Evolutionary conservation across 2,329 filamentous ascomycete genomes (phyloP), one percentile per base, ranked within the genome.

Genomic region (Xylariaceae sp.): DNA sequence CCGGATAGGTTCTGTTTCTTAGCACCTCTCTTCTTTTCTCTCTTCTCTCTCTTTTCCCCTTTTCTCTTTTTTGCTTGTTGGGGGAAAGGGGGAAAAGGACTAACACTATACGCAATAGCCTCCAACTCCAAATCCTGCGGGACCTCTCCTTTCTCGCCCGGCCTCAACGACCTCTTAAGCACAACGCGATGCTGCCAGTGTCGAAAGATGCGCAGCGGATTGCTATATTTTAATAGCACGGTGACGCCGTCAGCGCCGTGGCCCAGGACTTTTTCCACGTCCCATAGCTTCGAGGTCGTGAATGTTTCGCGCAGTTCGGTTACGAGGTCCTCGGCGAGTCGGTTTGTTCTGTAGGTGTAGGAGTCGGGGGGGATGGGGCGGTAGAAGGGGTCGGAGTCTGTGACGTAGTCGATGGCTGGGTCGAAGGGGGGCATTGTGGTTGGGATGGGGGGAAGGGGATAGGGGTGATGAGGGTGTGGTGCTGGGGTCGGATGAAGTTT

Each of bases 161-260:
- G 8, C 23, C 1, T 17, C 2, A 56, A 39, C 6, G 52, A 6
- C 48, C 56, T 47, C 52, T 63, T 63, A 2, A 63, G 51, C 7
- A 61, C 59, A 5, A 59, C 35, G 37, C 45, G 58, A n/a, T 9
- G 56, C 2, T 30, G 23, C 23, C 23, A 30, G 1, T 37, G 11
- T 8, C n/a, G 18, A 42, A 30, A 37, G 4, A 51, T 6, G 4
- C 34, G 39, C 11, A 57, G 34, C 2, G 51, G 56, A 35, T 58
- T 35, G 3, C 9, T 49, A 18, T 61, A 54, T 8, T 23, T 57
- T 3, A 63, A 9, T 9, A 63, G 17, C 9, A 42, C 15, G 2
- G 61, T 59, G 3, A 56, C n/a, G 8, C 61, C 61, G 30, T 34
- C 59, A 11, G 18, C 13, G 1, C 61, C 61, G 18, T 61, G 11